Conservation (phyloP, 345 rosid genomes). For the Eutrema heterophyllum region DNA sequence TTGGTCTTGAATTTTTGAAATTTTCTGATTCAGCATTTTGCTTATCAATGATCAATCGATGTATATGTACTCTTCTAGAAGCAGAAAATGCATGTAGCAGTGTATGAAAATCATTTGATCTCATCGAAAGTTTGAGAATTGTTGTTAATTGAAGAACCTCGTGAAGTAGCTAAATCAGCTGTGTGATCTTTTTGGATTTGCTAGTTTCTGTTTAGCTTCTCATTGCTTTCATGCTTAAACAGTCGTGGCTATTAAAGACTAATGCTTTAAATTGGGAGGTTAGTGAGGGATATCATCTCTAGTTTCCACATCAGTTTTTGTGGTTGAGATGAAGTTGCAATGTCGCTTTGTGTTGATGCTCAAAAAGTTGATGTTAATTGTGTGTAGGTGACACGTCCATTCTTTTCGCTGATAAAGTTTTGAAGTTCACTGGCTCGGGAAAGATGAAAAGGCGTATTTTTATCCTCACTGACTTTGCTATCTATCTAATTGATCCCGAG, state of each 20-base stretch:
- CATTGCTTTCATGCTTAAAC: not conserved
- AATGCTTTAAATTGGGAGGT: not conserved
- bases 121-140: not conserved
- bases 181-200: not conserved
- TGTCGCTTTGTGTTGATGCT: not conserved
- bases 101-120: no score
- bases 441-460: constrained; percentile 79
- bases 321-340: not conserved
- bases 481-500: constrained; percentile 80
- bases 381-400: constrained; percentile 71
- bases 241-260: not conserved
- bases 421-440: constrained; percentile 85
- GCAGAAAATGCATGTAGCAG: no score
- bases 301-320: not conserved
- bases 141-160: not conserved
- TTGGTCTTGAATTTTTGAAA: not conserved
- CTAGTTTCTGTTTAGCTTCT: not conserved
- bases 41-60: not conserved
- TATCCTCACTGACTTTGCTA: constrained; percentile 66
- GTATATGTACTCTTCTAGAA: not conserved
- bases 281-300: not conserved
- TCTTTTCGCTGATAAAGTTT: constrained; percentile 82
- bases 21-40: not conserved
- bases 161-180: not conserved
- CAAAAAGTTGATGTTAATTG: not conserved